These are phyloP conservation scores for Pythium dissotocum DNA, from an alignment of 352 stramenopile genomes.

Conservation along the genomic window DNA sequence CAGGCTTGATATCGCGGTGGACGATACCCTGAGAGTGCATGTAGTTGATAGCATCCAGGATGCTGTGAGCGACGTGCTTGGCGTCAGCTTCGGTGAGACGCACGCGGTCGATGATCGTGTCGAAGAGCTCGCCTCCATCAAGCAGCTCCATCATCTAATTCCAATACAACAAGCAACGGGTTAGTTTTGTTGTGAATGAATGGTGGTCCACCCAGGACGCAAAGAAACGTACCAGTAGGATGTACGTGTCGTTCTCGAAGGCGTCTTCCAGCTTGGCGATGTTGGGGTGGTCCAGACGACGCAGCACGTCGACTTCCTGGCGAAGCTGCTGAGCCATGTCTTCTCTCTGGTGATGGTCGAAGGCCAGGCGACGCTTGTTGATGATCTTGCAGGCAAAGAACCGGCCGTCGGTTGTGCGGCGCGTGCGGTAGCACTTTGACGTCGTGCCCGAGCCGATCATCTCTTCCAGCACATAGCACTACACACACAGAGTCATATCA, in stretches of 20 bases:
- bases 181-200: not conserved
- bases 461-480: constrained; percentile 57
- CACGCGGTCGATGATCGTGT: constrained; percentile 71
- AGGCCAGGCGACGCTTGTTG: constrained; percentile 60
- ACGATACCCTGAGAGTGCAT: constrained; percentile 74
- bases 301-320: constrained; percentile 66
- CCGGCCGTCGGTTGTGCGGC: constrained; percentile 41
- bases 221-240: constrained; percentile 31
- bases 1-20: constrained; percentile 74
- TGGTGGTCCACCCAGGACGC: not conserved
- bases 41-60: constrained; percentile 75
- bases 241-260: constrained; percentile 68
- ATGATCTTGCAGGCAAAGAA: constrained; percentile 81
- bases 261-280: constrained; percentile 68
- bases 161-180: not conserved
- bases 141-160: constrained; percentile 65
- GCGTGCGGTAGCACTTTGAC: constrained; percentile 69
- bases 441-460: constrained; percentile 68
- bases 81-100: constrained; percentile 61
- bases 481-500: not conserved
- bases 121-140: constrained; percentile 81
- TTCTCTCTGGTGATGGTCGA: constrained; percentile 46
- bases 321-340: constrained; percentile 63
- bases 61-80: constrained; percentile 41
- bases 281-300: constrained; percentile 59